Base-by-base conservation (phyloP, 2,329 filamentous ascomycete species). In the Chaetoscypha palmicola region DNA sequence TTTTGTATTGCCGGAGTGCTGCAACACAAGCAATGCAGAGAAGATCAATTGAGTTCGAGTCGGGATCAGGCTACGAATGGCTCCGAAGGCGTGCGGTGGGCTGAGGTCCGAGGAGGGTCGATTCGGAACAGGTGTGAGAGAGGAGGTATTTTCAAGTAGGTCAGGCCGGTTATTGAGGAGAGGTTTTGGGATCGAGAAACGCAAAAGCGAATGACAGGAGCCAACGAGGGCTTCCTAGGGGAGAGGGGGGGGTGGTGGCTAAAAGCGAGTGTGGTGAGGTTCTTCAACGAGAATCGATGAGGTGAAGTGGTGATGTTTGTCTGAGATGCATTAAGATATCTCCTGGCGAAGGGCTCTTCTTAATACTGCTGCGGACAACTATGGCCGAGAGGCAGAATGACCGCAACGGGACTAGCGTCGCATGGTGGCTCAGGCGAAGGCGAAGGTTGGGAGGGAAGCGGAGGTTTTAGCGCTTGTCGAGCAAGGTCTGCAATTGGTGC, bases 121-220 rank as follows among this genome's bases (percentile, higher is more conserved):
- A 28, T 31, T 21, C 17, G 11, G 39, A 22, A 22, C 21, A 20
- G 20, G 22, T 28, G 7, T 14, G 4, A 17, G 17, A n/a, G 22
- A 24, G 23, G 12, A 2, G 17, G 10, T 23, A 16, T 5, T 11
- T 12, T 16, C 14, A n/a, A n/a, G n/a, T 12, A 22, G 31, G 31
- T 16, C 20, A 17, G 32, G 21, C 26, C 22, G 32, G 21, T 39
- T 22, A 31, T 14, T 17, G 23, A 23, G 17, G 41, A 37, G 41
- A 38, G n/a, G 41, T 10, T 9, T 22, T n/a, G 12, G 33, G 19
- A 28, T 8, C 12, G 35, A 20, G 26, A 31, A 51, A 56, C 51
- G 54, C 53, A 60, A 61, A 80, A 83, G 79, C 79, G 79, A 83
- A 77, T 79, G 79, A 81, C 77, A 80, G 78, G 79, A 82, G 78